Percentiles rank a stretch among this genome's conserved stretches.
Evolutionary conservation across 345 rosid genomes (phyloP).

Genomic region (Stellera chamaejasme): DNA sequence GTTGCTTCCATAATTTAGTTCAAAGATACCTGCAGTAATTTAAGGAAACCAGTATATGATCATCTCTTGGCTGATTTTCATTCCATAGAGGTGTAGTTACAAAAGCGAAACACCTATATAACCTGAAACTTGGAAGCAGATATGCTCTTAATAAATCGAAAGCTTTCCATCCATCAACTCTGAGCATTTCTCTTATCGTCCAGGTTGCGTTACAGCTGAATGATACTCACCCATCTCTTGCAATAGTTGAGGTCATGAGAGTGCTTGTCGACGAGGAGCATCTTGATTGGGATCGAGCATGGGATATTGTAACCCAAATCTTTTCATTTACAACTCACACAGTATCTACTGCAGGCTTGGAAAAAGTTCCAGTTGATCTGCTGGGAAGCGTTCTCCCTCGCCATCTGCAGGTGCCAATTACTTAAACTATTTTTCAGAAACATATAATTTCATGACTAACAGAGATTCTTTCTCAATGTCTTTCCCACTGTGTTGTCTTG

Average conservation of each 20-base stretch:
- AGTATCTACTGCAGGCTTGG: slow-evolving; percentile 30
- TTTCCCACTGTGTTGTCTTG: not conserved
- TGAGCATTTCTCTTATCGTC: slow-evolving; percentile 8
- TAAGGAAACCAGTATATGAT: no score
- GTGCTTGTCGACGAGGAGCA: slow-evolving; percentile 39
- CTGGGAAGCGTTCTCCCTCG: slow-evolving; percentile 38
- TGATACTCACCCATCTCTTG: slow-evolving; percentile 46
- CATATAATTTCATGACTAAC: not conserved
- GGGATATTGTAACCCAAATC: slow-evolving; percentile 28
- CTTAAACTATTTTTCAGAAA: not conserved
- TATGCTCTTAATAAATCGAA: no score
- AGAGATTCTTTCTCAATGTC: not conserved
- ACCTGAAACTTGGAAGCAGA: no score
- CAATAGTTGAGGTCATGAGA: slow-evolving; percentile 39
- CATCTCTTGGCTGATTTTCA: no score
- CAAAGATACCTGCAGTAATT: no score
- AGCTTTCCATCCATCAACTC: not conserved
- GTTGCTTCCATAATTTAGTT: not conserved
- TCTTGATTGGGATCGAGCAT: slow-evolving; percentile 31
- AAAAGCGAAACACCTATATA: no score
- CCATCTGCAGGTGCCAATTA: slow-evolving; percentile 33
- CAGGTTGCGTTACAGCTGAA: slow-evolving; percentile 44
- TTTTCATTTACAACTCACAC: slow-evolving; percentile 43
- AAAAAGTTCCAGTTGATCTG: slow-evolving; percentile 40
- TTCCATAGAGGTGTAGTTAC: no score